Evolutionary conservation across 495 filamentous ascomycete genomes (phyloP).

Genomic region (Podospora pseudoanserina): DNA sequence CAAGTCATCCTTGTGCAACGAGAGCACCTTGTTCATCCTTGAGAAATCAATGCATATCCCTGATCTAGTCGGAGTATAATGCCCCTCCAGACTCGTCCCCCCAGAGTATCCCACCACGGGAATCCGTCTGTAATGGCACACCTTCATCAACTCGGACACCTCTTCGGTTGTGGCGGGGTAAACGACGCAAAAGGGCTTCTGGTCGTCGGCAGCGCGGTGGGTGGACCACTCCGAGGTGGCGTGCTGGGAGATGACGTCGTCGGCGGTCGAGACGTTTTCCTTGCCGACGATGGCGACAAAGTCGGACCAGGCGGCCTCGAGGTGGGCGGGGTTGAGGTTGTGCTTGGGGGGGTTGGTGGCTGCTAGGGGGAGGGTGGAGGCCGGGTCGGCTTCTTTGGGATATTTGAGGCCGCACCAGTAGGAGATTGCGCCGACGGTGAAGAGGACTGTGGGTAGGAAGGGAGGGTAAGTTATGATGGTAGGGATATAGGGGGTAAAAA

Average conservation of each 20-base stretch:
- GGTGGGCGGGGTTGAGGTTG: slow-evolving; percentile 66
- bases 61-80: slow-evolving; percentile 69
- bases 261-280: slow-evolving; percentile 76
- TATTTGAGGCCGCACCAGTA: slow-evolving; percentile 69
- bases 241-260: slow-evolving; percentile 64
- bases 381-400: slow-evolving; percentile 54
- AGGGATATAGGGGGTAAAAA: not conserved
- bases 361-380: slow-evolving; percentile 70
- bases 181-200: slow-evolving; percentile 58
- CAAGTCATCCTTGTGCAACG: slow-evolving; percentile 67
- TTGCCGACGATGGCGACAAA: slow-evolving; percentile 79
- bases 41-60: slow-evolving; percentile 76
- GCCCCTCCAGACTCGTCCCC: slow-evolving; percentile 76
- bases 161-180: slow-evolving; percentile 65
- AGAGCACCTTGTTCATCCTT: slow-evolving; percentile 70
- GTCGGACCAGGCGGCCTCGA: slow-evolving; percentile 92
- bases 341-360: slow-evolving; percentile 60
- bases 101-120: slow-evolving; percentile 75
- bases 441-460: slow-evolving; percentile 40
- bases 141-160: slow-evolving; percentile 67
- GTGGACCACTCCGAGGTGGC: slow-evolving; percentile 87
- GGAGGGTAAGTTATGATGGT: not conserved
- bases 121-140: slow-evolving; percentile 66
- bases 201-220: slow-evolving; percentile 52
- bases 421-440: slow-evolving; percentile 53